Percentiles rank a stretch among this genome's conserved stretches.
Conservation (phyloP, 1,284 basidiomycete species). For the Papiliotrema fonsecae region DNA sequence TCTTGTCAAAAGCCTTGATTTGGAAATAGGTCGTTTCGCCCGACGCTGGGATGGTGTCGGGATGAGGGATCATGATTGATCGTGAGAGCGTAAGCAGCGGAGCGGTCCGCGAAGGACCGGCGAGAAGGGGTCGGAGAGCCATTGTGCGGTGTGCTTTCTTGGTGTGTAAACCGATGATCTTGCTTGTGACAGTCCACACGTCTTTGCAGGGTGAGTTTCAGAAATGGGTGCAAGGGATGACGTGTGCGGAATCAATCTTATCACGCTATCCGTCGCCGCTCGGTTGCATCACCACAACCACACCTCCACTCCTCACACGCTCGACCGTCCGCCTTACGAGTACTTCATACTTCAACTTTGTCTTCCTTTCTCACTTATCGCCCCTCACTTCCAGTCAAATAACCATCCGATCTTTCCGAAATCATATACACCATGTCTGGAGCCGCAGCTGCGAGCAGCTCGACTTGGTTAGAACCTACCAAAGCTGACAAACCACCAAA, state of each 20-base stretch:
- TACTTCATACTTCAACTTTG: background rate
- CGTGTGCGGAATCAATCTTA: slow-evolving; percentile 1
- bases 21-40: background rate
- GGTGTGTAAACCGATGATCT: background rate
- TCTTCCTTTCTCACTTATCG: background rate
- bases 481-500: slow-evolving; percentile 8
- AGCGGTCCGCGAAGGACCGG: slow-evolving; percentile 2
- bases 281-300: background rate
- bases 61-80: slow-evolving; percentile 5
- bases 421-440: background rate
- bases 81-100: background rate
- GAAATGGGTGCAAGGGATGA: background rate
- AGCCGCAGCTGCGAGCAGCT: background rate
- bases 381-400: background rate
- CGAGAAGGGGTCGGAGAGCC: background rate
- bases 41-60: background rate
- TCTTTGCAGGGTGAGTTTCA: background rate
- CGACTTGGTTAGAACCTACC: slow-evolving; percentile 3
- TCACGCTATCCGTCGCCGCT: background rate
- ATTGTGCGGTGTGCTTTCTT: background rate
- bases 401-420: background rate
- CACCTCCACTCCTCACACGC: background rate
- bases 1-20: background rate
- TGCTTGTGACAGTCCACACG: background rate
- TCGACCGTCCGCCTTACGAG: background rate